phyloP scores from a whole-genome alignment of 2,329 filamentous ascomycete species.

The Karstenula rhodostoma region DNA sequence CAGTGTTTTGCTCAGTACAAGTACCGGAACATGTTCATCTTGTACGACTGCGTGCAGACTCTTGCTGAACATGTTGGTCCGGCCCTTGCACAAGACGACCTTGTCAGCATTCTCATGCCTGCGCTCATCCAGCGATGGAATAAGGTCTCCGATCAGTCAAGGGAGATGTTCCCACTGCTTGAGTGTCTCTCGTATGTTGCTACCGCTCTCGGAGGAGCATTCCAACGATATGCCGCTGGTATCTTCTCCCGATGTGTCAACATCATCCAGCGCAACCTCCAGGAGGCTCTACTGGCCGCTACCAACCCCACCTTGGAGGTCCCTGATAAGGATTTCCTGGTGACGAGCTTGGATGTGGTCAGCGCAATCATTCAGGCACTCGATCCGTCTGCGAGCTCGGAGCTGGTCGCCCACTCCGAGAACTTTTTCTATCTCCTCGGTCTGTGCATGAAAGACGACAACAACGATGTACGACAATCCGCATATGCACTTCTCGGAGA shows the following conservation, averaged over 20 bases:
- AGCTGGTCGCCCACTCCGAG: conserved; percentile 77
- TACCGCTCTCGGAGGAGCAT: conserved; percentile 80
- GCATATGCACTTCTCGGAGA: conserved; percentile 95
- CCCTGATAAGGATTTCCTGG: conserved; percentile 95
- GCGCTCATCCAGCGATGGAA: conserved; percentile 89
- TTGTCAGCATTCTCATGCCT: conserved; percentile 90
- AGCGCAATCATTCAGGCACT: conserved; percentile 94
- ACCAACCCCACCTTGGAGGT: conserved; percentile 74
- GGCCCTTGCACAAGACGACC: conserved; percentile 78
- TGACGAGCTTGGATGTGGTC: conserved; percentile 91
- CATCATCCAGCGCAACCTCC: conserved; percentile 90
- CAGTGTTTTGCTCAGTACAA: conserved; percentile 95
- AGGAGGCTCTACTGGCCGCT: conserved; percentile 76
- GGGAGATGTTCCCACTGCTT: conserved; percentile 93
- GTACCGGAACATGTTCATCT: conserved; percentile 97
- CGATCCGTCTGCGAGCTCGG: conserved; percentile 73
- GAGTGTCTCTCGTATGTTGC: conserved; percentile 96
- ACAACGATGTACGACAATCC: conserved; percentile 94
- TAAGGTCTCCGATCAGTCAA: conserved; percentile 84
- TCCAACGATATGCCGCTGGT: conserved; percentile 83
- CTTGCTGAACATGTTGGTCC: conserved; percentile 90
- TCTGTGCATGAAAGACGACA: conserved; percentile 90
- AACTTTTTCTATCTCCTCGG: conserved; percentile 89
- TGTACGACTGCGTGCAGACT: conserved; percentile 98
- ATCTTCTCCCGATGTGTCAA: conserved; percentile 89